Percentiles rank a stretch among this genome's conserved stretches.
phyloP scores from a whole-genome alignment of 2,329 filamentous ascomycete genomes.

The Cordyceps militaris region DNA sequence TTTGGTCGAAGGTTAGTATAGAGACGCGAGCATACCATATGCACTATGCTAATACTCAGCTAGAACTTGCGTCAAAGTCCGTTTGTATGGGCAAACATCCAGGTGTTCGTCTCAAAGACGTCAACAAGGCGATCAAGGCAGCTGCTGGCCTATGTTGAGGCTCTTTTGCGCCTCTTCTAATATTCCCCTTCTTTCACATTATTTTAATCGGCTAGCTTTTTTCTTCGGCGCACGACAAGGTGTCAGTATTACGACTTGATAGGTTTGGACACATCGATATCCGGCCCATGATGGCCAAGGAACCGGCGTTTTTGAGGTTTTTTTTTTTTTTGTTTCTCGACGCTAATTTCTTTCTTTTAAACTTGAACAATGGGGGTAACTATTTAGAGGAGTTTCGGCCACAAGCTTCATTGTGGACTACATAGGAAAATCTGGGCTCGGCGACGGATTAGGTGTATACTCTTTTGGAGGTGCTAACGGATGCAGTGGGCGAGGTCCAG shows the following conservation, averaged over 20 bases:
- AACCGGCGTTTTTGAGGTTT: background rate
- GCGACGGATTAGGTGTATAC: background rate
- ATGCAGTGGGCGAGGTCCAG: background rate
- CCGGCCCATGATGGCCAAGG: background rate
- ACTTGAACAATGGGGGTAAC: background rate
- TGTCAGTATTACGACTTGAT: background rate
- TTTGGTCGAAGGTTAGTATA: constrained; percentile 27
- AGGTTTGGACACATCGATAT: background rate
- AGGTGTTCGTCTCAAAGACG: constrained; percentile 31
- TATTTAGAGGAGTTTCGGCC: background rate
- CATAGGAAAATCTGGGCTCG: background rate
- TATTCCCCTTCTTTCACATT: background rate
- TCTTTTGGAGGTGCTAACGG: background rate
- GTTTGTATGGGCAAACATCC: constrained; percentile 35
- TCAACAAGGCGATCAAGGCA: constrained; percentile 27
- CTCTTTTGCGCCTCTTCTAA: background rate
- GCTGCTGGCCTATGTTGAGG: constrained; percentile 17
- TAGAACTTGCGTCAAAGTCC: constrained; percentile 29
- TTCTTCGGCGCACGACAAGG: background rate
- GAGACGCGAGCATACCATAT: too few species aligned
- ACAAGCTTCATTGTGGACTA: background rate
- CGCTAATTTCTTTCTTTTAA: background rate
- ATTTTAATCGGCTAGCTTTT: background rate
- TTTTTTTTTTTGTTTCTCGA: background rate
- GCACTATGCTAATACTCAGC: background rate